Evolutionary conservation across 1,284 basidiomycete species (phyloP), one percentile per base, ranked within the genome.

Genomic region (Fomitopsis palustris): DNA sequence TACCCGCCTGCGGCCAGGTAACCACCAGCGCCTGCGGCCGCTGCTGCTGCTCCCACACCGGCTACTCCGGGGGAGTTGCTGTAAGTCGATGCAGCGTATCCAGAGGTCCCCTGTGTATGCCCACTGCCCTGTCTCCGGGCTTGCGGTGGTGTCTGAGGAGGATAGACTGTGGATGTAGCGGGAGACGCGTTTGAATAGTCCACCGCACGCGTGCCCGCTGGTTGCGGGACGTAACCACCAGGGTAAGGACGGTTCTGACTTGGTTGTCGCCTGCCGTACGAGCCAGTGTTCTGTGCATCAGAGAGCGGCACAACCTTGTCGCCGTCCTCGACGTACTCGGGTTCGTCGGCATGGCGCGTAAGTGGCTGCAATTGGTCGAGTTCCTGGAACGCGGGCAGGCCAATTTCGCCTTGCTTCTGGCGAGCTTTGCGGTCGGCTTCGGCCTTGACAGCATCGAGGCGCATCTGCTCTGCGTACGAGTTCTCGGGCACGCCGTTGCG

Each of bases 391-490:
- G 87, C 82, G 19, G 91, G 90, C 0, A 93, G 72, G 19, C 90
- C 91, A 56, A 77, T 75, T 72, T 91, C 89, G n/a, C 75, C 75
- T 59, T 76, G 74, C 31, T 81, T 81, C 68, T 86, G 85, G 33
- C 79, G 79, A 3, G 86, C 86, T 70, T 92, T 93, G 61, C 91
- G 81, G 63, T 92, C 90, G 5, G 83, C 85, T 70, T 93, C 92
- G 12, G 89, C 89, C 67, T 90, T 92, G 66, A 93, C 83, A 19
- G 90, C 90, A 64, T 92, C 89, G 61, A 93, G 73, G 21, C 88
- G 86, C 79, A 90, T 76, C 70, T 83, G 83, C 2, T 92, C 88
- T 1, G 78, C 76, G 62, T 84, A 81, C 8, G 64, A 62, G 58
- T 70, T 66, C 47, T 73, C 71, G n/a, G 53, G 61, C 35, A 29